These are phyloP conservation scores for Circinella minor DNA, from an alignment of 371 early-diverging fungal species.

Conservation along the genomic window DNA sequence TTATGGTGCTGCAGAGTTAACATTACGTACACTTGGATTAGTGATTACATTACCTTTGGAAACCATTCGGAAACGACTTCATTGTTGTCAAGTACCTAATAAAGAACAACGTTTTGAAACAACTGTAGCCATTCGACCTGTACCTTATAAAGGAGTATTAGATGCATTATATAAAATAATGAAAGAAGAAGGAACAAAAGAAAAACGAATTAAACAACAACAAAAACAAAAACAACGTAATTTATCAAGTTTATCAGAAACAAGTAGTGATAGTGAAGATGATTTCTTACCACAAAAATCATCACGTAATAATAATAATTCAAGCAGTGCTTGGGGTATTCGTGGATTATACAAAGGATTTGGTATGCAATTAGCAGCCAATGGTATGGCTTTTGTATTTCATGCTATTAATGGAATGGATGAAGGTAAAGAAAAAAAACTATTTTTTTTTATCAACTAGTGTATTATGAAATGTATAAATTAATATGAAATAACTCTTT, in stretches of 20 bases:
- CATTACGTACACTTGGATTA: conserved; percentile 67
- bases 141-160: conserved; percentile 86
- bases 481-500: too few species aligned
- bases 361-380: conserved; percentile 68
- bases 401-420: conserved; percentile 58
- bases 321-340: conserved; percentile 63
- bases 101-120: conserved; percentile 62
- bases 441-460: too few species aligned
- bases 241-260: neutral
- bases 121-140: conserved; percentile 70
- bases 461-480: too few species aligned
- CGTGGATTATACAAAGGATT: conserved; percentile 83
- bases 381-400: conserved; percentile 63
- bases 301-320: conserved; percentile 11
- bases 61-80: conserved; percentile 83
- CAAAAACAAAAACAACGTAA: conserved; percentile 14
- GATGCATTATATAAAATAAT: conserved; percentile 83
- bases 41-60: conserved; percentile 85
- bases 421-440: conserved; percentile 16
- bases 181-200: conserved; percentile 82
- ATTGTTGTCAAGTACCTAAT: conserved; percentile 65
- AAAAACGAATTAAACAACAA: conserved; percentile 15
- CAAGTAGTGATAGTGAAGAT: conserved; percentile 26
- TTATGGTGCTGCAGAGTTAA: conserved; percentile 69
- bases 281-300: conserved; percentile 13